Percentiles rank a stretch among this genome's conserved stretches.
These are phyloP conservation scores for Nadsonia starkeyi-henricii DNA, from an alignment of 1,139 yeast species.

Conservation along the genomic window DNA sequence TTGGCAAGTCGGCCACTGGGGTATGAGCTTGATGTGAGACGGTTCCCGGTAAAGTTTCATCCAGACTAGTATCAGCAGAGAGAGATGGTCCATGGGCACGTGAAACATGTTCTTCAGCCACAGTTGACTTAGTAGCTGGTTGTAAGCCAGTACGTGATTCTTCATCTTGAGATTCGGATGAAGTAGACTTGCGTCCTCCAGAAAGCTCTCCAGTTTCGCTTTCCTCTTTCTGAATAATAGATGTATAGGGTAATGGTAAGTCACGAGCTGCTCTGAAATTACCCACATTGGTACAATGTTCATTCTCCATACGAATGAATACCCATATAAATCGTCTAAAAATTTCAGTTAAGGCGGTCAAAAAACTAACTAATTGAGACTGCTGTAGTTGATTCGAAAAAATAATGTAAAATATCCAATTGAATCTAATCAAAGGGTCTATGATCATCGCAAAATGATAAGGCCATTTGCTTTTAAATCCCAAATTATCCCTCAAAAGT, in stretches of 20 bases:
- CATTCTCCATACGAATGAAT: constrained; percentile 86
- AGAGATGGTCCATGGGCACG: neutral
- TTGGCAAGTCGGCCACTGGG: constrained; percentile 7
- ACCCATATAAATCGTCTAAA: constrained; percentile 79
- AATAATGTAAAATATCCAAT: constrained; percentile 72
- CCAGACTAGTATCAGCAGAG: neutral
- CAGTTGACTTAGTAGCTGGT: constrained; percentile 1
- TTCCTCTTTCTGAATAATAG: constrained; percentile 3
- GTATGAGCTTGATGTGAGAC: constrained; percentile 3
- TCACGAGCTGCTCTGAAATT: constrained; percentile 79
- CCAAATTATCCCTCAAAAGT: constrained; percentile 58
- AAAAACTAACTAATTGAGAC: constrained; percentile 79
- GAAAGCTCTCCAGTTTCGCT: neutral
- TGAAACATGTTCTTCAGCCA: neutral
- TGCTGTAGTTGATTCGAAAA: constrained; percentile 71
- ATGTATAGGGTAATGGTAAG: constrained; percentile 64
- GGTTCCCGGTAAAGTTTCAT: constrained; percentile 1
- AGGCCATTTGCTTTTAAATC: constrained; percentile 40
- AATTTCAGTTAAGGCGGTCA: constrained; percentile 70
- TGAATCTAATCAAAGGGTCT: constrained; percentile 67
- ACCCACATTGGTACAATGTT: constrained; percentile 80
- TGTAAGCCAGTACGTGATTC: constrained; percentile 4
- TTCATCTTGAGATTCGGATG: neutral
- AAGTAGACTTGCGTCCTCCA: neutral
- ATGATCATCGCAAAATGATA: constrained; percentile 64